Percentiles rank a stretch among this genome's conserved stretches.
Evolutionary conservation across 768 basidiomycete species (phyloP).

Genomic region (Leccinum truebloodii): DNA sequence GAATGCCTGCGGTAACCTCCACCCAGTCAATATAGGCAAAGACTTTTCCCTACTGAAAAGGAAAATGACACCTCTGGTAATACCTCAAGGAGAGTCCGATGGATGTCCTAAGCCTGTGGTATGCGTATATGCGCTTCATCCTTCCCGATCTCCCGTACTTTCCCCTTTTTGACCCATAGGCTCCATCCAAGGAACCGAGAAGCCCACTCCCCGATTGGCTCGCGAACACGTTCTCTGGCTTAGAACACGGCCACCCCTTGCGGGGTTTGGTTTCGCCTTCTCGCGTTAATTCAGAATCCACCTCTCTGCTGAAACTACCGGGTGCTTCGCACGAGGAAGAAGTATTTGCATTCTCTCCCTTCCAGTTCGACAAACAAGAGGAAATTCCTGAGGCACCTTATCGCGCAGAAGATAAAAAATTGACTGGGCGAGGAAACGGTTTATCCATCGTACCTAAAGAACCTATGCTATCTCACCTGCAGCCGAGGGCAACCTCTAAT

Average conservation of each 20-base stretch:
- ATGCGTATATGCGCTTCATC: slow-evolving; percentile 32
- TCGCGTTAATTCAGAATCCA: slow-evolving; percentile 8
- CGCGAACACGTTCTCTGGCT: slow-evolving; percentile 47
- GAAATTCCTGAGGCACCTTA: slow-evolving; percentile 1
- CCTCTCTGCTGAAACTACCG: slow-evolving; percentile 2
- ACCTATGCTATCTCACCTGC: background rate
- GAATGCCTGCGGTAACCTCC: slow-evolving; percentile 39
- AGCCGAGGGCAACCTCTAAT: background rate
- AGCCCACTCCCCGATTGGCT: slow-evolving; percentile 58
- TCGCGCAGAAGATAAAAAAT: background rate
- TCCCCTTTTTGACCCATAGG: slow-evolving; percentile 16
- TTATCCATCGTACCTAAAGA: slow-evolving; percentile 3
- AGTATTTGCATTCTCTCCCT: slow-evolving; percentile 33
- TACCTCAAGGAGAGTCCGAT: slow-evolving; percentile 9
- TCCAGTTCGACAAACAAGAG: slow-evolving; percentile 17
- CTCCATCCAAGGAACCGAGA: slow-evolving; percentile 22
- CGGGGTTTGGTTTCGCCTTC: slow-evolving; percentile 32
- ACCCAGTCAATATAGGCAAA: slow-evolving; percentile 40
- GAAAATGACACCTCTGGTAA: slow-evolving; percentile 17
- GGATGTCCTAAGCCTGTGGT: slow-evolving; percentile 19
- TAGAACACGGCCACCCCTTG: slow-evolving; percentile 39
- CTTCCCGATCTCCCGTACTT: slow-evolving; percentile 13
- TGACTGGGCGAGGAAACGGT: slow-evolving; percentile 1
- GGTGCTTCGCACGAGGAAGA: slow-evolving; percentile 16
- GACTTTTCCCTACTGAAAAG: slow-evolving; percentile 47